Evolutionary conservation across 106 monocot genomes (phyloP).

Genomic region (Acorus calamus): DNA sequence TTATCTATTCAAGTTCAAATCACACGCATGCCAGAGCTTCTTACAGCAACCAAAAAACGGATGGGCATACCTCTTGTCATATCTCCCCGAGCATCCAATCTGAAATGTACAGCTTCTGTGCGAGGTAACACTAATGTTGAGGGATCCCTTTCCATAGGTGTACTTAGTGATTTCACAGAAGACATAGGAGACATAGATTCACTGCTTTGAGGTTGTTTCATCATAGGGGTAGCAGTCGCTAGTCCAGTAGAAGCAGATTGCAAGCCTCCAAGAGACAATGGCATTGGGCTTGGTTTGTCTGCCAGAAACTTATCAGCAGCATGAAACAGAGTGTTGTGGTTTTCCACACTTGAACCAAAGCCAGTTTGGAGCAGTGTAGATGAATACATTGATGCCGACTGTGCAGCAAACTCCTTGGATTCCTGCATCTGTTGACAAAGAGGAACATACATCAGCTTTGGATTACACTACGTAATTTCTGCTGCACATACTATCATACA

Average conservation of each 20-base stretch:
- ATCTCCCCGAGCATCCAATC: constrained; percentile 23
- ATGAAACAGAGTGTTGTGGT: constrained; percentile 17
- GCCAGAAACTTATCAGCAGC: constrained; percentile 34
- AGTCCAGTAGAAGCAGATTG: constrained; percentile 19
- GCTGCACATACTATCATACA: no score
- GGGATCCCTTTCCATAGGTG: constrained; percentile 8
- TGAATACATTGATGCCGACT: constrained; percentile 11
- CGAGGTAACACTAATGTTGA: constrained; percentile 1
- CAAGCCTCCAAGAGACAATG: constrained; percentile 24
- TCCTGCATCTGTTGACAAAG: constrained; percentile 48
- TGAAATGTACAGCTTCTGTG: constrained; percentile 17
- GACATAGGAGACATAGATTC: constrained; percentile 9
- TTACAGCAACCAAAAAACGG: no score
- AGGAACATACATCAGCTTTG: no score
- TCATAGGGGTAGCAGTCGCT: constrained; percentile 15
- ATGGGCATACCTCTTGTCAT: constrained; percentile 2
- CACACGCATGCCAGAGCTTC: no score
- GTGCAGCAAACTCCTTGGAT: constrained; percentile 13
- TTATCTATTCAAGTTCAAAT: no score
- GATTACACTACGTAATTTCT: no score
- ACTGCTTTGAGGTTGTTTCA: constrained; percentile 23
- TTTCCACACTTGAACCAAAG: constrained; percentile 14
- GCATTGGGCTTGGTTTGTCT: constrained; percentile 23
- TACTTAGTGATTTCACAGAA: constrained; percentile 13
- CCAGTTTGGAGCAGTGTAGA: constrained; percentile 11